These are phyloP conservation scores for Chimonanthus praecox DNA, from an alignment of 164 flowering plant genomes.

Conservation along the genomic window DNA sequence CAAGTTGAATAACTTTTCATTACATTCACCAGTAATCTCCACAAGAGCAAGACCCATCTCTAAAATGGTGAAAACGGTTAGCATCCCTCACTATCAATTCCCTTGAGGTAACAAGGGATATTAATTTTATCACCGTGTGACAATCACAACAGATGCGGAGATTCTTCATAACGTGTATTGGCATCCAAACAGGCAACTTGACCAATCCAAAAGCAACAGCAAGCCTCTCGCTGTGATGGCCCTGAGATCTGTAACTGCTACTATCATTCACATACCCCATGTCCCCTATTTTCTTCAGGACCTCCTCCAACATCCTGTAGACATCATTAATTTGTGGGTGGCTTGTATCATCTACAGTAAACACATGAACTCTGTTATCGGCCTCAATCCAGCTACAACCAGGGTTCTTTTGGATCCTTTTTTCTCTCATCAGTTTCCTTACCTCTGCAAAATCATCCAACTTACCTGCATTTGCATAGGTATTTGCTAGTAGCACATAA, in stretches of 20 bases:
- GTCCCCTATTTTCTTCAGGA: constrained; percentile 26
- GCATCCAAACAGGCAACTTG: constrained; percentile 31
- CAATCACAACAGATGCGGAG: constrained; percentile 23
- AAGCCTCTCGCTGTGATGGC: constrained; percentile 33
- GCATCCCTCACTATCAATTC: constrained; percentile 17
- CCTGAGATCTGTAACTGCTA: constrained; percentile 4
- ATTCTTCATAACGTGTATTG: constrained; percentile 30
- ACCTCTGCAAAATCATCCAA: constrained; percentile 25
- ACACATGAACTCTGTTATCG: constrained; percentile 37
- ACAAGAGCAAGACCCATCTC: constrained; percentile 15
- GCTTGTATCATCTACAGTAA: constrained; percentile 33
- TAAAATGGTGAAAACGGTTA: constrained; percentile 15
- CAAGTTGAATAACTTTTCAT: background rate
- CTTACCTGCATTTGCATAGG: constrained; percentile 20
- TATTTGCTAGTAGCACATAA: constrained; percentile 32
- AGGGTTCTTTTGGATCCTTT: constrained; percentile 32
- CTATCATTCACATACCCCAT: constrained; percentile 14
- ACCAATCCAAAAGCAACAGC: constrained; percentile 34
- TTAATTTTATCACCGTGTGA: constrained; percentile 14
- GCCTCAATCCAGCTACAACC: constrained; percentile 61
- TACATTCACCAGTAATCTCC: constrained; percentile 15
- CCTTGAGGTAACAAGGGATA: constrained; percentile 13
- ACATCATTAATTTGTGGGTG: constrained; percentile 37
- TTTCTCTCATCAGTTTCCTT: constrained; percentile 41
- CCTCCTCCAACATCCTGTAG: constrained; percentile 19